A percentile compares a stretch with the other conserved stretches of the same genome.
phyloP scores from a whole-genome alignment of 805 yeast genomes.

The Cyberlindnera veronae region DNA sequence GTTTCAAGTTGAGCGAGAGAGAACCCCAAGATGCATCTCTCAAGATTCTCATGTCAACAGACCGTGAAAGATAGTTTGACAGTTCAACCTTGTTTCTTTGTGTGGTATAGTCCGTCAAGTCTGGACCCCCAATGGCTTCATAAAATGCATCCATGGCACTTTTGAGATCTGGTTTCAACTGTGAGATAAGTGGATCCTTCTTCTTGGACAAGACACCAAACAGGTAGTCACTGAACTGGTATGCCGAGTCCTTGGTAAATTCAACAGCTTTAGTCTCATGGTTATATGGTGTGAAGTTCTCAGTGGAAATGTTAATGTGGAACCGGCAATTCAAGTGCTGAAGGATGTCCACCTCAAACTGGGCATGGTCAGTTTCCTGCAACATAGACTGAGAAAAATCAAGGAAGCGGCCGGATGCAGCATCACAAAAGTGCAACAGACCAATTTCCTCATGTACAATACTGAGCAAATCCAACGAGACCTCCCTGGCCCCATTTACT shows the following conservation, averaged over 20 bases:
- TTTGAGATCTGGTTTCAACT: slow-evolving; percentile 70
- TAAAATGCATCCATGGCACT: slow-evolving; percentile 65
- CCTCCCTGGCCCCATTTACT: slow-evolving; percentile 20
- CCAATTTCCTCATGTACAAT: slow-evolving; percentile 77
- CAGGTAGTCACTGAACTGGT: slow-evolving; percentile 42
- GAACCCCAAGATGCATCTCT: slow-evolving; percentile 53
- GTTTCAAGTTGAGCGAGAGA: slow-evolving; percentile 27
- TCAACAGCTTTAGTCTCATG: slow-evolving; percentile 49
- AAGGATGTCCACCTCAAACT: slow-evolving; percentile 64
- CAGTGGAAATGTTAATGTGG: slow-evolving; percentile 60
- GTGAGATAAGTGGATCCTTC: slow-evolving; percentile 54
- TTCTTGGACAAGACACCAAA: slow-evolving; percentile 52
- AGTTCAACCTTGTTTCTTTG: slow-evolving; percentile 44
- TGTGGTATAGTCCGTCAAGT: slow-evolving; percentile 36
- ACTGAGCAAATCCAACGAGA: slow-evolving; percentile 43
- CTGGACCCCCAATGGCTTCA: slow-evolving; percentile 69
- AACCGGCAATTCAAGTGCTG: slow-evolving; percentile 79
- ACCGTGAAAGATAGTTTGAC: slow-evolving; percentile 44
- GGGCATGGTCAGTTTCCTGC: slow-evolving; percentile 37
- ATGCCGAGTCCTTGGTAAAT: slow-evolving; percentile 40
- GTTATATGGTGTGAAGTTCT: slow-evolving; percentile 58
- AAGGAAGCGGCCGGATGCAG: slow-evolving; percentile 59
- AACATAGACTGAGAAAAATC: slow-evolving; percentile 54
- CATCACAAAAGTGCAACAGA: slow-evolving; percentile 60
- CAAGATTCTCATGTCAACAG: slow-evolving; percentile 42